A percentile compares a stretch with the other conserved stretches of the same genome.
Evolutionary conservation across 164 flowering plant species (phyloP).

Genomic region (Pachysandra terminalis): DNA sequence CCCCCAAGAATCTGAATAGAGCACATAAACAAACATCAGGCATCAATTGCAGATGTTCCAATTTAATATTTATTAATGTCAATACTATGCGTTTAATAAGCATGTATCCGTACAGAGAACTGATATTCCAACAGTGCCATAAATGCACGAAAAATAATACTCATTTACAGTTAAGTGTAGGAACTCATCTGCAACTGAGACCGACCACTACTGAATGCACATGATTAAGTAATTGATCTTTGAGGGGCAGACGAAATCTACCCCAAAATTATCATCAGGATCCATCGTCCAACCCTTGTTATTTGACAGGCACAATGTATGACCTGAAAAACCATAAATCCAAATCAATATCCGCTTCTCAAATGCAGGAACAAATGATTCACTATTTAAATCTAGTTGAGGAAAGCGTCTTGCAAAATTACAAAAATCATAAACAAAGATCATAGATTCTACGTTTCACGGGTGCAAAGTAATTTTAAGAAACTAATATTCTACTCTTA

Average conservation of each 20-base stretch:
- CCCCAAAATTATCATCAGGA: conserved; percentile 5
- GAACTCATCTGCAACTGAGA: conserved; percentile 68
- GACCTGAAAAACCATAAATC: conserved; percentile 30
- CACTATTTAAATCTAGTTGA: neutral
- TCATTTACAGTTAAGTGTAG: conserved; percentile 57
- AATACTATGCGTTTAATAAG: neutral
- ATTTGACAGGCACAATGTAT: conserved; percentile 4
- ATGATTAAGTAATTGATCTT: conserved; percentile 17
- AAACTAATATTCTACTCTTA: no score
- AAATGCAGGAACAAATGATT: conserved; percentile 2
- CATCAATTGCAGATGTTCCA: no score
- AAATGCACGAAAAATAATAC: conserved; percentile 21
- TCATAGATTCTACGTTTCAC: no score
- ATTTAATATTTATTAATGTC: no score
- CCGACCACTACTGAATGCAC: conserved; percentile 34
- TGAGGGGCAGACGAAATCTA: conserved; percentile 11
- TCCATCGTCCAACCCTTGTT: conserved; percentile 6
- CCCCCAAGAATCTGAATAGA: no score
- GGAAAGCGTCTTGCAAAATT: neutral
- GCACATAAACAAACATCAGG: no score
- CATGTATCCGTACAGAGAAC: conserved; percentile 29
- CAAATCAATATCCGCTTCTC: conserved; percentile 13
- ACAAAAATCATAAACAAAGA: neutral
- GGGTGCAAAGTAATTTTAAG: no score
- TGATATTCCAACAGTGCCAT: conserved; percentile 23